Evolutionary conservation across 2,329 filamentous ascomycete species (phyloP), one percentile per base, ranked within the genome.

Genomic region (Cyclaneusma minus): DNA sequence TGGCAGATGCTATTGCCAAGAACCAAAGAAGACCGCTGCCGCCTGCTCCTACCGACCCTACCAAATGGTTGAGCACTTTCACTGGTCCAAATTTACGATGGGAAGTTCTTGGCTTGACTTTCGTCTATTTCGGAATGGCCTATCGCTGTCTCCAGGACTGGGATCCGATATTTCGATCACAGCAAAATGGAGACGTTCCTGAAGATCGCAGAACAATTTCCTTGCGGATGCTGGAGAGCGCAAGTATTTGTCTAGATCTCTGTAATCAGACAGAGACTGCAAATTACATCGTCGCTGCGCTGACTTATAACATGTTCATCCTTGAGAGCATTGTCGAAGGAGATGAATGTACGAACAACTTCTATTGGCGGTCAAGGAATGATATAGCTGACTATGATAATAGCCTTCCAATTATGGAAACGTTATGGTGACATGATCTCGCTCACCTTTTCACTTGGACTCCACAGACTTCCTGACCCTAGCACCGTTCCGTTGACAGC

Each of bases 141-240:
- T 45, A 35, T 25, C 28, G 36, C 6, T 23, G 29, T 13, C 26
- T 43, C 7, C 33, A 40, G 25, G 44, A 47, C 17, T 38, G 31
- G 27, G 37, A 46, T 34, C 38, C 36, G 5, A 17, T 41, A 7
- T 41, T 47, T 18, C 25, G 26, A 10, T 24, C 30, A 8, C 32
- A 16, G 8, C 21, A 24, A 17, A 13, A 23, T 11, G 12, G 15
- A 8, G 22, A 7, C 7, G 16, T n/a, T n/a, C n/a, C n/a, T n/a
- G n/a, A 35, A 13, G 37, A 44, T 22, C 35, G 43, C 25, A 40
- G 35, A 31, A 34, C 43, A 22, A 38, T 35, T 5, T 32, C 37
- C 15, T 43, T 37, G 41, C 39, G 42, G 25, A 45, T 46, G 44
- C 41, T 39, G 22, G 41, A 44, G 17, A 45, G 42, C 30, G 41